These are phyloP conservation scores for Cordyceps cicadae DNA, from an alignment of 2,329 filamentous ascomycete species.

Conservation along the genomic window DNA sequence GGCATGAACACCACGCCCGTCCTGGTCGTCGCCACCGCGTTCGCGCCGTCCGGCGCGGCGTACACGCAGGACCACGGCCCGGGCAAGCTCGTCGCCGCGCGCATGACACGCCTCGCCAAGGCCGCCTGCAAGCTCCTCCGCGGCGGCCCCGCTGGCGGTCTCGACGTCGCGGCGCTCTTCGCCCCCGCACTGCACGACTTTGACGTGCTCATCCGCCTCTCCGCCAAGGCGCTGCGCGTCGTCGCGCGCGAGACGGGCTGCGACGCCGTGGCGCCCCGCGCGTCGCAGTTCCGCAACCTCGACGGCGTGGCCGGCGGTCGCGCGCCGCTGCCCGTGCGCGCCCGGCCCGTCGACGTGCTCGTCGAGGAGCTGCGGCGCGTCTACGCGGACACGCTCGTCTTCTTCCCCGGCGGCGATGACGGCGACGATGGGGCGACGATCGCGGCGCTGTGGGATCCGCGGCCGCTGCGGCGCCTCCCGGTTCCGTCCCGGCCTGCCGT, in stretches of 20 bases:
- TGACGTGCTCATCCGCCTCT: conserved; percentile 74
- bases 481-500: conserved; percentile 65
- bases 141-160: conserved; percentile 33
- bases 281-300: conserved; percentile 73
- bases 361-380: conserved; percentile 56
- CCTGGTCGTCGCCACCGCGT: conserved; percentile 71
- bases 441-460: conserved; percentile 51
- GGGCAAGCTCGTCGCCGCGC: conserved; percentile 71
- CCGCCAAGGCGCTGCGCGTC: conserved; percentile 41
- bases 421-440: conserved; percentile 43
- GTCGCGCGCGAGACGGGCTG: conserved; percentile 31
- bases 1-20: conserved; percentile 69
- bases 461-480: conserved; percentile 39
- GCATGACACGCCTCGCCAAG: conserved; percentile 74
- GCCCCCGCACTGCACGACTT: conserved; percentile 66
- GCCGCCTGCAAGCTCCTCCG: conserved; percentile 59
- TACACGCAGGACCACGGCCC: conserved; percentile 63
- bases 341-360: conserved; percentile 55
- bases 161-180: conserved; percentile 55
- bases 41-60: conserved; percentile 68
- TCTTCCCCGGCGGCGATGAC: conserved; percentile 60
- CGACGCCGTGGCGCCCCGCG: conserved; percentile 28
- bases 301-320: conserved; percentile 44
- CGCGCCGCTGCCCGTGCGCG: conserved; percentile 40
- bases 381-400: conserved; percentile 64